Conservation (phyloP, 352 stramenopile genomes). For the Pythium rhizo-oryzae region DNA sequence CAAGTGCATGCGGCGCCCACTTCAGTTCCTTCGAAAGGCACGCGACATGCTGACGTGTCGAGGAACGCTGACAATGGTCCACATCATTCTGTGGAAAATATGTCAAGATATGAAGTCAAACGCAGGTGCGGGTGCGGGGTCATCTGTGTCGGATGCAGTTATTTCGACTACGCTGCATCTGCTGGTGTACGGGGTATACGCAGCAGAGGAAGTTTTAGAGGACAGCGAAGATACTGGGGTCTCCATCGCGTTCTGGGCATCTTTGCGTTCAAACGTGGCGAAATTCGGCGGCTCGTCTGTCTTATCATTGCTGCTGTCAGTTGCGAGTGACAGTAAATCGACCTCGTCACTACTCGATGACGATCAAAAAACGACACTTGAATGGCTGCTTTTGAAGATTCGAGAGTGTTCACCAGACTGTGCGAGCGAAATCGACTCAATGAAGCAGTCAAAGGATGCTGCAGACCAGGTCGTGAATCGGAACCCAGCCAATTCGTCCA, state of each 20-base stretch:
- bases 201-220: constrained; percentile 33
- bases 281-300: constrained; percentile 49
- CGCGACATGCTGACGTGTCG: constrained; percentile 70
- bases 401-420: constrained; percentile 46
- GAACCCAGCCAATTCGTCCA: not conserved
- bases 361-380: constrained; percentile 71
- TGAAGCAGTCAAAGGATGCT: constrained; percentile 36
- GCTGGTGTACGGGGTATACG: constrained; percentile 78
- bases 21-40: constrained; percentile 58
- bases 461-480: not conserved
- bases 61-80: constrained; percentile 63
- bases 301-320: constrained; percentile 49
- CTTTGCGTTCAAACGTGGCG: constrained; percentile 41
- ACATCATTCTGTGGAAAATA: constrained; percentile 71
- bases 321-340: constrained; percentile 46
- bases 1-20: constrained; percentile 21
- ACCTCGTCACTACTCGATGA: constrained; percentile 54
- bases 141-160: constrained; percentile 74
- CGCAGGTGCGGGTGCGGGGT: constrained; percentile 23
- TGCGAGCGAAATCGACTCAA: constrained; percentile 18
- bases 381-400: constrained; percentile 78
- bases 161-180: constrained; percentile 84
- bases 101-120: constrained; percentile 11
- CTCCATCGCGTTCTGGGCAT: constrained; percentile 48
- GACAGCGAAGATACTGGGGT: constrained; percentile 5